A percentile compares a stretch with the other conserved stretches of the same genome.
Conservation (phyloP, 169 alveolate species). For the Eimeria praecox region DNA sequence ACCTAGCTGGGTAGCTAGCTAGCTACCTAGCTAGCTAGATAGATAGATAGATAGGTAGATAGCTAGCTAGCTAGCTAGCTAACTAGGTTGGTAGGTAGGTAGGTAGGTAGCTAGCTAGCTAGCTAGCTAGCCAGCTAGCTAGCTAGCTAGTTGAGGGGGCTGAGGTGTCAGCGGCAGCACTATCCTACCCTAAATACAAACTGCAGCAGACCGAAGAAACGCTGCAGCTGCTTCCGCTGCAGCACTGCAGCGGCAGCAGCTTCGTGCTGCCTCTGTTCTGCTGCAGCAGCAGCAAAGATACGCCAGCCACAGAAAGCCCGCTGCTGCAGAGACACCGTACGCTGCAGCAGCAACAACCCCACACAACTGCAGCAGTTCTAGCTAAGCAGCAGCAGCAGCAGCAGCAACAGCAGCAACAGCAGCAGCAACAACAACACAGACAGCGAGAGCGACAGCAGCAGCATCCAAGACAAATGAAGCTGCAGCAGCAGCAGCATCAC, state of each 20-base stretch:
- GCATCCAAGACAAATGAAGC: not conserved
- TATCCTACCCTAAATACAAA: not conserved
- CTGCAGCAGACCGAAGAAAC: constrained; percentile 5
- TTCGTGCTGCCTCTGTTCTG: constrained; percentile 26
- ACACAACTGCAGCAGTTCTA: not conserved
- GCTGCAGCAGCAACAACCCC: constrained; percentile 43
- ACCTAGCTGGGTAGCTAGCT: not conserved
- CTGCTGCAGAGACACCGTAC: constrained; percentile 39
- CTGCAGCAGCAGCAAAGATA: constrained; percentile 42
- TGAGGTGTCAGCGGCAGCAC: too few species aligned
- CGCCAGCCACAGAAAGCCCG: constrained; percentile 38
- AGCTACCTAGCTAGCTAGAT: not conserved
- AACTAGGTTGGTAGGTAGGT: not conserved
- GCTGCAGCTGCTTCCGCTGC: constrained; percentile 35
- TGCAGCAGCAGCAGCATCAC: not conserved
- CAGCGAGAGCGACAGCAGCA: not conserved
- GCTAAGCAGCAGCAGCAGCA: not conserved
- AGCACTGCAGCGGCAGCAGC: constrained; percentile 29
- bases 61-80: not conserved
- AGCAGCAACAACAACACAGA: not conserved
- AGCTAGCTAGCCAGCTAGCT: not conserved
- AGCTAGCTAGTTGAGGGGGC: not conserved
- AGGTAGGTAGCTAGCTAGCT: not conserved
- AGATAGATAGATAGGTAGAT: not conserved
- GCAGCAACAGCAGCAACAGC: constrained; percentile 22